A percentile compares a stretch with the other conserved stretches of the same genome.
These are phyloP conservation scores for Acaromyces ingoldii DNA, from an alignment of 1,284 basidiomycete genomes.

Conservation along the genomic window DNA sequence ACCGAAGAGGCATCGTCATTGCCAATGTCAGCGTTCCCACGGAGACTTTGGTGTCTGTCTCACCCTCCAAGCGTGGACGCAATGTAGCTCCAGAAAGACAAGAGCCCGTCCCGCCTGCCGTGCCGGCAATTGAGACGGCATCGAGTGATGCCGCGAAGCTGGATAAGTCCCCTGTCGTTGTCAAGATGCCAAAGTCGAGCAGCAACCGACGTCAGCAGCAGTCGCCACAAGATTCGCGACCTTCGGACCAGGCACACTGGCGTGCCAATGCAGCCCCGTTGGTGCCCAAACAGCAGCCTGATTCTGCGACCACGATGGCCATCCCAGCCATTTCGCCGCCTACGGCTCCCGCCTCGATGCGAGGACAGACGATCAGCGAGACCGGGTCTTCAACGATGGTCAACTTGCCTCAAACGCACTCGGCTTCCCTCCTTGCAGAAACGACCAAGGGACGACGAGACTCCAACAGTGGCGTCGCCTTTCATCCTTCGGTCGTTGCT, in stretches of 20 bases:
- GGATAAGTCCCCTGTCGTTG: too few relatives aligned
- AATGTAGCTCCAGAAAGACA: not conserved
- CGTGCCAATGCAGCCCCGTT: not conserved
- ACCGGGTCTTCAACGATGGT: not conserved
- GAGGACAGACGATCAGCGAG: not conserved
- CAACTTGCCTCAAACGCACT: too few relatives aligned
- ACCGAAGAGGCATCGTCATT: conserved; percentile 30
- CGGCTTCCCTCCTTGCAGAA: too few relatives aligned
- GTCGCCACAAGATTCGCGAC: too few relatives aligned
- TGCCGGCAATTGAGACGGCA: not conserved
- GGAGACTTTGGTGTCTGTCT: conserved; percentile 8
- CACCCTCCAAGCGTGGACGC: not conserved
- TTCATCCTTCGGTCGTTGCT: conserved; percentile 10
- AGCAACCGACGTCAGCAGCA: too few relatives aligned
- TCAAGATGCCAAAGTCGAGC: too few relatives aligned
- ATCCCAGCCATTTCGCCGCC: not conserved
- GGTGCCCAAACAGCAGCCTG: too few relatives aligned
- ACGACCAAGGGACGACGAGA: conserved; percentile 17
- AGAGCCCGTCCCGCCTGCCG: not conserved
- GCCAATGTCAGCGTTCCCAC: conserved; percentile 29
- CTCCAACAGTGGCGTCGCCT: conserved; percentile 28
- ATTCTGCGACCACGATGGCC: too few relatives aligned
- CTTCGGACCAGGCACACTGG: not conserved
- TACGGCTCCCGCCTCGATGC: not conserved
- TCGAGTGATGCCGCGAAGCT: not conserved